Percentiles rank a stretch among this genome's conserved stretches.
phyloP scores from a whole-genome alignment of 768 basidiomycete species.

The Chalciporus piperatus region DNA sequence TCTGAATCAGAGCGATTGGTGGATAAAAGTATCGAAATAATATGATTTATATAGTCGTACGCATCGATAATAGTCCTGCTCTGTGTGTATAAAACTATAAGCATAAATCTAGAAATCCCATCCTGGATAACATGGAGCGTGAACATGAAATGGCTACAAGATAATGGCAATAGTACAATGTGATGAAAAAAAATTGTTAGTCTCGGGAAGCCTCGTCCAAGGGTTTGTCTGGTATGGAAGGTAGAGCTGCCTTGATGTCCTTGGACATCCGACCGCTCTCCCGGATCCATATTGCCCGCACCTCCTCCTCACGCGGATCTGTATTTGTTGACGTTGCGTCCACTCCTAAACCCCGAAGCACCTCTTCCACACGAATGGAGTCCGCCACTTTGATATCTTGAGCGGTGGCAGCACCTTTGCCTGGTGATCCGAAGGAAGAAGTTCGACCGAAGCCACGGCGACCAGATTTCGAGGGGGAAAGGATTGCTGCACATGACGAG shows the following conservation, averaged over 20 bases:
- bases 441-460: slow-evolving; percentile 56
- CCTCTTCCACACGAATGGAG: slow-evolving; percentile 66
- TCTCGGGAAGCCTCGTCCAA: slow-evolving; percentile 36
- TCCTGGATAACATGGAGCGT: slow-evolving; percentile 8
- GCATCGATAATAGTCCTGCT: slow-evolving; percentile 2
- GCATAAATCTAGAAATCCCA: slow-evolving; percentile 15
- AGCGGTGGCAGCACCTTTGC: slow-evolving; percentile 25
- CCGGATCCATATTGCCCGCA: slow-evolving; percentile 40
- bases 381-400: slow-evolving; percentile 54
- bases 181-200: slow-evolving; percentile 16
- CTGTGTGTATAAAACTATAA: slow-evolving; percentile 24
- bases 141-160: slow-evolving; percentile 11
- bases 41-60: slow-evolving; percentile 12
- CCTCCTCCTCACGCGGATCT: slow-evolving; percentile 44
- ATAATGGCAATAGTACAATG: slow-evolving; percentile 4
- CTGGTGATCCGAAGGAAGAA: slow-evolving; percentile 48
- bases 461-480: slow-evolving; percentile 45
- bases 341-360: slow-evolving; percentile 63
- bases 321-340: slow-evolving; percentile 15
- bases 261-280: slow-evolving; percentile 38
- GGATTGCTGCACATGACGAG: slow-evolving; percentile 30
- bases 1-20: slow-evolving; percentile 59
- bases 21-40: slow-evolving; percentile 31
- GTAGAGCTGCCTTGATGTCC: slow-evolving; percentile 30
- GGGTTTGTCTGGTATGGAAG: slow-evolving; percentile 8